These are phyloP conservation scores for Fusarium musae DNA, from an alignment of 2,329 filamentous ascomycete genomes.

Conservation along the genomic window DNA sequence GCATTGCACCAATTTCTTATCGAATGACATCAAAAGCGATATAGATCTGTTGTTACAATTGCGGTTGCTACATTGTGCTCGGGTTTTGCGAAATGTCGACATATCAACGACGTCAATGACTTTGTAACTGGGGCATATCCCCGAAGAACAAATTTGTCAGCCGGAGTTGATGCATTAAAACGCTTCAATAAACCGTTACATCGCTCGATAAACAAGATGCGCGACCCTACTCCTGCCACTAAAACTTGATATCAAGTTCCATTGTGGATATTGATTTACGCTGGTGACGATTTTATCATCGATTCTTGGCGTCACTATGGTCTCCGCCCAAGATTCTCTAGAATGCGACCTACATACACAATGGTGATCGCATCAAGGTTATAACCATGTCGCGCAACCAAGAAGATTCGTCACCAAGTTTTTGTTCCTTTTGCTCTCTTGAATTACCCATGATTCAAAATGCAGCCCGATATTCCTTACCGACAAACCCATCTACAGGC, in stretches of 20 bases:
- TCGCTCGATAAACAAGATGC: background rate
- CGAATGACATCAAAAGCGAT: accelerated
- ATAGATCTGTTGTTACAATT: accelerated
- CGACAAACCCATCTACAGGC: background rate
- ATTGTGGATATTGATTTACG: background rate
- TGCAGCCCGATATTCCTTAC: background rate
- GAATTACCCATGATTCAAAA: background rate
- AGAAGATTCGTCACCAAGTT: accelerated
- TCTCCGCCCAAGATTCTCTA: background rate
- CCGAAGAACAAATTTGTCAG: background rate
- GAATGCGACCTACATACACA: background rate
- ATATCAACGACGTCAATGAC: slow-evolving; percentile 2
- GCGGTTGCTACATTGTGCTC: too few relatives aligned
- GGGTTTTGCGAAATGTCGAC: background rate
- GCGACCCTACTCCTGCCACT: background rate
- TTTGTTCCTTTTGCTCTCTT: too few relatives aligned
- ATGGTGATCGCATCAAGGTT: background rate
- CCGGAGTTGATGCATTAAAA: background rate
- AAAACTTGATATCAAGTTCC: background rate
- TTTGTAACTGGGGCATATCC: background rate
- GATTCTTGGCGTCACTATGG: slow-evolving; percentile 8
- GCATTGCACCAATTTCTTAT: accelerated
- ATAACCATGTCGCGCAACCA: background rate
- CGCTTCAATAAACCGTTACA: background rate
- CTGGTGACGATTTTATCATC: background rate